Conservation (phyloP, 208 protist species). For the Wallacemonas sp. region DNA sequence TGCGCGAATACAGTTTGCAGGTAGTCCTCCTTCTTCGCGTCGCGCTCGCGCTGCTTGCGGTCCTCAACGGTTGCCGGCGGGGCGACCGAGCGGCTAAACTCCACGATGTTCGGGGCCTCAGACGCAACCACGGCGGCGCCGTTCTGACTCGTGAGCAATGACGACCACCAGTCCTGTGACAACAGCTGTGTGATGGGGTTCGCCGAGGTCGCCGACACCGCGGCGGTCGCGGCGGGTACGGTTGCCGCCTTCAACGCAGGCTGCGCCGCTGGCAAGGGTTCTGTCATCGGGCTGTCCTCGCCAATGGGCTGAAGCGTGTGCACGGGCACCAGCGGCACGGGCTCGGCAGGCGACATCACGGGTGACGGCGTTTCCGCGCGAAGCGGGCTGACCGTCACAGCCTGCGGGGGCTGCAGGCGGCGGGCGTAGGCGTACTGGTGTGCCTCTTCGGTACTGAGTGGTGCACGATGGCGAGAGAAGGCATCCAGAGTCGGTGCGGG, state of each 20-base stretch:
- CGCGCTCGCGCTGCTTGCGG: conserved; percentile 19
- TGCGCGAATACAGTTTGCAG: not conserved
- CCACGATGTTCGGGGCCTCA: not conserved
- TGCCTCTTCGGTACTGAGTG: conserved; percentile 2
- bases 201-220: not conserved
- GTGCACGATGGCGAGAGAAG: conserved; percentile 21
- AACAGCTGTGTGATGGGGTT: conserved; percentile 1
- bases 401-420: conserved; percentile 27
- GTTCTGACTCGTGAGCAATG: not conserved
- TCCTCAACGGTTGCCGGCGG: conserved; percentile 20
- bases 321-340: conserved; percentile 25
- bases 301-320: conserved; percentile 9
- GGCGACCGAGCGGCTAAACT: conserved; percentile 12
- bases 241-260: not conserved
- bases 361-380: conserved; percentile 6
- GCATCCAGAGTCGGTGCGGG: conserved; percentile 39
- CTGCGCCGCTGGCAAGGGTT: not conserved
- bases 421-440: not conserved
- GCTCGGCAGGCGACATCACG: not conserved
- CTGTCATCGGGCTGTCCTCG: conserved; percentile 7
- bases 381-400: conserved; percentile 35
- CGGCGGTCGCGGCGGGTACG: not conserved
- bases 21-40: conserved; percentile 10
- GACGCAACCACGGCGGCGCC: not conserved
- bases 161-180: conserved; percentile 8